Conservation (phyloP, 805 yeast species). For the Nakazawaea peltata region DNA sequence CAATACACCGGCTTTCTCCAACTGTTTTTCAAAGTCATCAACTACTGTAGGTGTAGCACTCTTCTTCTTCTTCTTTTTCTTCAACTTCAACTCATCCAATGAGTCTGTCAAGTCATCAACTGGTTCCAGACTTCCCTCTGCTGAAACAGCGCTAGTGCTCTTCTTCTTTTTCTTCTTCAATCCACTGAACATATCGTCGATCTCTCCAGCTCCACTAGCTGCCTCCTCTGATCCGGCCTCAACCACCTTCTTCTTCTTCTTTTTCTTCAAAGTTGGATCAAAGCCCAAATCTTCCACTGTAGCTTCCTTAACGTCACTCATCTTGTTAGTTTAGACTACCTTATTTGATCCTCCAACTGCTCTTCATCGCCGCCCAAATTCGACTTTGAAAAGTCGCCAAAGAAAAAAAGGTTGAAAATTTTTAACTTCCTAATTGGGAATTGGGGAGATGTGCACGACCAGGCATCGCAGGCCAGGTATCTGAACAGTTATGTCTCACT, state of each 20-base stretch:
- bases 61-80: conserved; percentile 84
- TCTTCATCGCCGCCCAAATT: no score
- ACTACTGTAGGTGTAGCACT: conserved; percentile 44
- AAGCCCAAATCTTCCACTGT: conserved; percentile 44
- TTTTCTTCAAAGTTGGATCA: conserved; percentile 70
- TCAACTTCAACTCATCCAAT: conserved; percentile 63
- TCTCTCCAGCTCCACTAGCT: conserved; percentile 26
- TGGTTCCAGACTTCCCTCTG: conserved; percentile 22
- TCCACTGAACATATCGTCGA: conserved; percentile 66
- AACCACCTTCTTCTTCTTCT: conserved; percentile 57
- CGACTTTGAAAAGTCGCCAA: background rate
- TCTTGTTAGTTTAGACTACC: conserved; percentile 18
- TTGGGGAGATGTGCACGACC: no score
- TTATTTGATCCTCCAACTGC: conserved; percentile 16
- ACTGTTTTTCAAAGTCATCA: conserved; percentile 80
- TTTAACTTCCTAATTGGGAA: no score
- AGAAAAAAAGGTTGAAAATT: background rate
- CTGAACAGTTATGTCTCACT: no score
- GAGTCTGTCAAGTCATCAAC: conserved; percentile 44
- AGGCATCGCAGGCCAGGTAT: no score
- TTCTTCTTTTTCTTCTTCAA: conserved; percentile 73
- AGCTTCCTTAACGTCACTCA: conserved; percentile 17
- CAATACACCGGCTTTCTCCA: conserved; percentile 84
- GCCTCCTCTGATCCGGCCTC: conserved; percentile 29
- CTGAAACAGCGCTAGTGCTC: conserved; percentile 17